phyloP scores from a whole-genome alignment of 2,329 filamentous ascomycete species.

The Apiospora saccharicola region DNA sequence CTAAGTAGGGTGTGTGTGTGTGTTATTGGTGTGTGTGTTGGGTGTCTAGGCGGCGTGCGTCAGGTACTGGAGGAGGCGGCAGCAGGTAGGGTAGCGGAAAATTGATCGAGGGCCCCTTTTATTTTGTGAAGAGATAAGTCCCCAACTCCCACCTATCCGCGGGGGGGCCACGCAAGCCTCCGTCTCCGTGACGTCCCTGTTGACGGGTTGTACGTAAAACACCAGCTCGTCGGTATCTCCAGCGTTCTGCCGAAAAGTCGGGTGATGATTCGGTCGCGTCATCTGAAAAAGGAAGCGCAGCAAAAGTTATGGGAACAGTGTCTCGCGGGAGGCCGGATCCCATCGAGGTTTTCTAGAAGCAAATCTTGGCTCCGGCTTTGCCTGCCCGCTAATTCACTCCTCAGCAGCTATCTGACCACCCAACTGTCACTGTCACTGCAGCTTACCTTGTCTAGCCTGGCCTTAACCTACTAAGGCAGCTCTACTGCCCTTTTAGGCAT shows the following conservation, averaged over 20 bases:
- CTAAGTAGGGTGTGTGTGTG: not conserved
- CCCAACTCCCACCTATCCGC: not conserved
- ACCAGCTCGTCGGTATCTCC: not conserved
- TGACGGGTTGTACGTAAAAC: not conserved
- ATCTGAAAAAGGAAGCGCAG: not conserved
- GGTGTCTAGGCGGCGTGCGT: not conserved
- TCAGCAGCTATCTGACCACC: slow-evolving; percentile 9
- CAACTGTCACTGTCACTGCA: slow-evolving; percentile 18
- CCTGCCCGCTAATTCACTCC: not conserved
- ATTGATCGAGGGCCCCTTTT: slow-evolving; percentile 18
- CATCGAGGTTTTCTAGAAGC: slow-evolving; percentile 20
- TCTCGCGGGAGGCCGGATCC: slow-evolving; percentile 9
- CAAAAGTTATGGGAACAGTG: slow-evolving; percentile 12
- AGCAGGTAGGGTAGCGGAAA: slow-evolving; percentile 9
- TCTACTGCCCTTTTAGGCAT: slow-evolving; percentile 12
- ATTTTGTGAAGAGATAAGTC: not conserved
- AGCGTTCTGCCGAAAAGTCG: not conserved
- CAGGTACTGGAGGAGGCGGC: not conserved
- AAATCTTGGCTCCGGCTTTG: slow-evolving; percentile 20
- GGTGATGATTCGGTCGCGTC: not conserved
- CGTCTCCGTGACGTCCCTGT: not conserved
- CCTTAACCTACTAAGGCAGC: slow-evolving; percentile 13
- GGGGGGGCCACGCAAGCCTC: slow-evolving; percentile 14
- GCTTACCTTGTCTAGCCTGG: slow-evolving; percentile 1
- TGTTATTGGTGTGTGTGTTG: not conserved